Percentiles rank a stretch among this genome's conserved stretches.
Evolutionary conservation across 192 early-diverging fungal genomes (phyloP).

Genomic region (Thamnidium elegans): DNA sequence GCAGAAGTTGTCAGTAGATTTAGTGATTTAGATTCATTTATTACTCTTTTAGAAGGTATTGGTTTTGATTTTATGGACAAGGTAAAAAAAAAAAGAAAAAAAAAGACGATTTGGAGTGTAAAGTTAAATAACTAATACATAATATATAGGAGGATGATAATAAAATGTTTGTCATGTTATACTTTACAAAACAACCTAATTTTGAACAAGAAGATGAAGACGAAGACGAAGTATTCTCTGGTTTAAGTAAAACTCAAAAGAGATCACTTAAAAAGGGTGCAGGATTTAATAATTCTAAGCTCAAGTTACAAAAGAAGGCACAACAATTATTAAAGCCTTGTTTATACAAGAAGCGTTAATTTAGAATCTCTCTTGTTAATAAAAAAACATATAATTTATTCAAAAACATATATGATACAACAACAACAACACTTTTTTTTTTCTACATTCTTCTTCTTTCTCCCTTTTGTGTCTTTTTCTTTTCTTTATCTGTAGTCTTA

Average conservation of each 20-base stretch:
- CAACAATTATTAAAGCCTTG: slow-evolving; percentile 56
- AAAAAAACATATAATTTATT: too few relatives aligned
- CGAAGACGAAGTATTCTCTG: slow-evolving; percentile 40
- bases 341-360: slow-evolving; percentile 47
- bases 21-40: slow-evolving; percentile 73
- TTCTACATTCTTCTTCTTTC: slow-evolving; percentile 50
- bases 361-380: too few relatives aligned
- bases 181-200: slow-evolving; percentile 63
- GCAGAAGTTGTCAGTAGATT: slow-evolving; percentile 94
- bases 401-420: too few relatives aligned
- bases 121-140: not conserved
- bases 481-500: slow-evolving; percentile 39
- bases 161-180: slow-evolving; percentile 95
- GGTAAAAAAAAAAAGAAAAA: slow-evolving; percentile 34
- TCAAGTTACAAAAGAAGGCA: slow-evolving; percentile 35
- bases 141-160: slow-evolving; percentile 63
- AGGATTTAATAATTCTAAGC: slow-evolving; percentile 10
- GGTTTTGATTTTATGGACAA: slow-evolving; percentile 78
- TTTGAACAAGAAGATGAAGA: slow-evolving; percentile 13
- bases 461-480: slow-evolving; percentile 49
- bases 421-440: too few relatives aligned
- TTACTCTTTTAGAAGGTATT: slow-evolving; percentile 60
- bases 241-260: slow-evolving; percentile 39
- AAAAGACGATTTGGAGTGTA: too few relatives aligned
- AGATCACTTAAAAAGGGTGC: slow-evolving; percentile 41